Base-by-base conservation (phyloP, 768 basidiomycete genomes). In the Hygrophorus pudorinus region DNA sequence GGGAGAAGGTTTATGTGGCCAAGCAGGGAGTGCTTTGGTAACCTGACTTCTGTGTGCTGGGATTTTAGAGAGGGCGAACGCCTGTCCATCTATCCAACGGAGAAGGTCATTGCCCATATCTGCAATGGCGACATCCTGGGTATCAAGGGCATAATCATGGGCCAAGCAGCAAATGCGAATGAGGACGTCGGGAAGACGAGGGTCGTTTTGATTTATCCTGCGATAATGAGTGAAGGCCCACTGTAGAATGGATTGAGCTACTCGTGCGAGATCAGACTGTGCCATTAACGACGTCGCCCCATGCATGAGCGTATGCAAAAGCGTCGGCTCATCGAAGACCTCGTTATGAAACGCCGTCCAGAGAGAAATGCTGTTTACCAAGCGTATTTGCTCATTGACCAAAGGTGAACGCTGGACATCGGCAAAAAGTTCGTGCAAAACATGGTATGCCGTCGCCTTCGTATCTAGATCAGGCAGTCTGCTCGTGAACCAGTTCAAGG, bases 311-410 rank as follows among this genome's bases (percentile, higher is more conserved):
- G 78, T 67, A 44, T 81, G 75, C 29, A 93, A 70, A 7, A 93
- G 64, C 1, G 73, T 73, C 0, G 65, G 52, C 39, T 85, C 72
- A 13, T 65, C 59, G 55, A 88, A 80, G 36, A 74, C 69, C 20
- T 68, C 57, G 36, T 67, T 59, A 46, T 77, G 73, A 32, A 75
- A 70, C 3, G 90, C 71, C 36, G 90, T 69, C 72, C 87, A 81
- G 21, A 97, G 61, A 20, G 76, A 77, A 36, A 94, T 63, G 1
- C 78, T 74, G 44, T 88, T 81, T 32, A 92, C 56, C 21, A 81
- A 64, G 10, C 93, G 78, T 32, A 79, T 60, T 56, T 93, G 87
- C 57, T 94, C 89, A 57, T 88, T 86, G 48, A 94, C 73, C 31
- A 96, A 70, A 14, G 81, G 81, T 0, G 78, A 76, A 8, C 63